These are phyloP conservation scores for Helotiales sp. DNA, from an alignment of 2,329 filamentous ascomycete genomes.

Conservation along the genomic window DNA sequence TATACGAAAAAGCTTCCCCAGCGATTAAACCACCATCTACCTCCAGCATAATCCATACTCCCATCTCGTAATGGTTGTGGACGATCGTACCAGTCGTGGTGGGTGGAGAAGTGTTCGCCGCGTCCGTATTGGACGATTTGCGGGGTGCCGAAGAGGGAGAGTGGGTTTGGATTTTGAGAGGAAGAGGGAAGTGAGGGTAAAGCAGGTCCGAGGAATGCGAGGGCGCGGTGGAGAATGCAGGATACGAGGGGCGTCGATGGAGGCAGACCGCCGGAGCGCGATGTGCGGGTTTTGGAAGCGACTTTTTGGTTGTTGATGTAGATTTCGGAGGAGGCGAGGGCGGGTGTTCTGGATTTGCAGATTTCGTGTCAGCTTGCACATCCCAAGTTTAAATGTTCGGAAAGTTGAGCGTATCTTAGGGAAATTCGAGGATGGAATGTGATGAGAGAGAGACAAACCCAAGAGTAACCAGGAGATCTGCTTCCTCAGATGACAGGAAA, in stretches of 20 bases:
- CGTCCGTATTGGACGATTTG: constrained; percentile 29
- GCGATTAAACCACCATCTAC: constrained; percentile 21
- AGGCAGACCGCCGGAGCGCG: constrained; percentile 19
- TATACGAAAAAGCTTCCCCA: constrained; percentile 30
- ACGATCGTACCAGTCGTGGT: constrained; percentile 27
- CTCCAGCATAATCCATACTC: neutral
- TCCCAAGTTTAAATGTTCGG: neutral
- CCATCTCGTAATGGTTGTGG: constrained; percentile 18
- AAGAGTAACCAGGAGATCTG: constrained; percentile 18
- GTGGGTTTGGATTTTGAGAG: constrained; percentile 1
- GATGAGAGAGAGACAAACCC: constrained; percentile 18
- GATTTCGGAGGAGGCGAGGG: constrained; percentile 19
- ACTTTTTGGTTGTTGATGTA: constrained; percentile 11
- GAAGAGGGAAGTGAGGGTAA: neutral
- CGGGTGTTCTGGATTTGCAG: constrained; percentile 9
- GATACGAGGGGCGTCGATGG: constrained; percentile 14
- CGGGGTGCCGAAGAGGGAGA: constrained; percentile 23
- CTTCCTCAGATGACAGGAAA: constrained; percentile 26
- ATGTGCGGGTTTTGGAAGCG: constrained; percentile 16
- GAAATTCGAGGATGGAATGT: neutral
- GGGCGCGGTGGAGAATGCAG: constrained; percentile 23
- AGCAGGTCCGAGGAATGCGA: constrained; percentile 19
- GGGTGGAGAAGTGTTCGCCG: constrained; percentile 24
- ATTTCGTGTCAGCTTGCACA: neutral
- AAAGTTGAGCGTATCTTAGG: too few species aligned